Evolutionary conservation across 805 yeast species (phyloP).

Genomic region (Candida germanica): DNA sequence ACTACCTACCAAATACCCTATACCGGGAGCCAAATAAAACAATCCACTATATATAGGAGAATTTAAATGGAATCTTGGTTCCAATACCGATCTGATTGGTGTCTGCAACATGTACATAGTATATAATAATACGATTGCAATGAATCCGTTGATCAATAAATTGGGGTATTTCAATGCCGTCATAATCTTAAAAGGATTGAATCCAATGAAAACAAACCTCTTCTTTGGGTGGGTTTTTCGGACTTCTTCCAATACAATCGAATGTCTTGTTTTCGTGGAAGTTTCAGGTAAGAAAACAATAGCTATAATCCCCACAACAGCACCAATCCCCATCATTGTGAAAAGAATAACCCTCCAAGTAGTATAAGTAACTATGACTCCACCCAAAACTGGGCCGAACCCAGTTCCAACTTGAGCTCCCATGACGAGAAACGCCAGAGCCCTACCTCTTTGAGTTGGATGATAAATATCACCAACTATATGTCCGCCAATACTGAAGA

Average conservation of each 20-base stretch:
- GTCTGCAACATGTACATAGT: slow-evolving; percentile 53
- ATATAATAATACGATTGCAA: slow-evolving; percentile 41
- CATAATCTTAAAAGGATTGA: slow-evolving; percentile 47
- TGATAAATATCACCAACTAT: slow-evolving; percentile 49
- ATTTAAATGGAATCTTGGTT: slow-evolving; percentile 50
- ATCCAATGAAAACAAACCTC: slow-evolving; percentile 39
- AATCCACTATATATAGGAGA: slow-evolving; percentile 50
- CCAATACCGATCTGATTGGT: slow-evolving; percentile 54
- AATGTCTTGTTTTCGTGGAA: slow-evolving; percentile 25
- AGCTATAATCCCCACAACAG: slow-evolving; percentile 28
- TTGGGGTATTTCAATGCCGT: slow-evolving; percentile 41
- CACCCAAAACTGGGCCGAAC: slow-evolving; percentile 52
- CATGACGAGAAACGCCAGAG: slow-evolving; percentile 46
- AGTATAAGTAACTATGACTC: slow-evolving; percentile 47
- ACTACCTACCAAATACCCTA: slow-evolving; percentile 51
- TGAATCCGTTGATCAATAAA: slow-evolving; percentile 41
- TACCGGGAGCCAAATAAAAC: slow-evolving; percentile 56
- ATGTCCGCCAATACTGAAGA: slow-evolving; percentile 52
- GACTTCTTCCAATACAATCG: slow-evolving; percentile 19
- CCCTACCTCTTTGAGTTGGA: slow-evolving; percentile 50
- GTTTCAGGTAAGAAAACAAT: slow-evolving; percentile 48
- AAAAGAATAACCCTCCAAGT: slow-evolving; percentile 55
- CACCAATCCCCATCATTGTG: slow-evolving; percentile 46
- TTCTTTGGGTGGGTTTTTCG: slow-evolving; percentile 18
- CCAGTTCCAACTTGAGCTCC: slow-evolving; percentile 57